Conservation (phyloP, 768 basidiomycete genomes). For the Hirschioporus abietinus region DNA sequence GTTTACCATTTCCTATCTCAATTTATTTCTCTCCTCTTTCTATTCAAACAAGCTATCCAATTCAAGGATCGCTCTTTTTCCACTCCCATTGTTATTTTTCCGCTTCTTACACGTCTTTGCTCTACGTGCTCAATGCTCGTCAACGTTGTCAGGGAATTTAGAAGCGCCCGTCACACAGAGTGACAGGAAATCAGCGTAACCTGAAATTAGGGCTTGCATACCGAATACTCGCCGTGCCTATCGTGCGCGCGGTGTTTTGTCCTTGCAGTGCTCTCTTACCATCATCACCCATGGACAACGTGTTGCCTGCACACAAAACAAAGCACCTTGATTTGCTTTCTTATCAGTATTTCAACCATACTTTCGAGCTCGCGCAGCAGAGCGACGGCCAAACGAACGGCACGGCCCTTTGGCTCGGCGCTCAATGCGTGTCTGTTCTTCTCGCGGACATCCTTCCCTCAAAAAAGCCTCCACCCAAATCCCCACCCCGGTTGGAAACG, state of each 20-base stretch:
- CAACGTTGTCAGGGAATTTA: not conserved
- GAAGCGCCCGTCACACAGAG: not conserved
- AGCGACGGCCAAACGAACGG: conserved; percentile 67
- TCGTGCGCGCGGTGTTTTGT: conserved; percentile 3
- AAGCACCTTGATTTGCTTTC: conserved; percentile 53
- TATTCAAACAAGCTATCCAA: not conserved
- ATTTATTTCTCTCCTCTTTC: not conserved
- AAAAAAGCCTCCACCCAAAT: conserved; percentile 1
- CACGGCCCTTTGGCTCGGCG: conserved; percentile 80
- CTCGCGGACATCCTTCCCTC: conserved; percentile 36
- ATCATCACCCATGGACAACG: conserved; percentile 4
- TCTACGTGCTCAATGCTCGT: not conserved
- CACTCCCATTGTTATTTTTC: not conserved
- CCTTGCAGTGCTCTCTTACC: not conserved
- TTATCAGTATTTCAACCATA: conserved; percentile 32
- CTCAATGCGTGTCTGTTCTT: conserved; percentile 67
- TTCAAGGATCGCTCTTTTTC: not conserved
- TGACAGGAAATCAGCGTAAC: not conserved
- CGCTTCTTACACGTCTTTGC: not conserved
- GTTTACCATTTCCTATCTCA: not conserved
- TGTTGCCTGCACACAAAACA: conserved; percentile 53
- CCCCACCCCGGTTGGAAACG: not conserved
- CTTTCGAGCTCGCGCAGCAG: conserved; percentile 50
- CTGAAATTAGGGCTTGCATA: not conserved
- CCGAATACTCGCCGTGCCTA: not conserved